Conservation (phyloP, 164 flowering plant species). For the Hamamelis virginiana region DNA sequence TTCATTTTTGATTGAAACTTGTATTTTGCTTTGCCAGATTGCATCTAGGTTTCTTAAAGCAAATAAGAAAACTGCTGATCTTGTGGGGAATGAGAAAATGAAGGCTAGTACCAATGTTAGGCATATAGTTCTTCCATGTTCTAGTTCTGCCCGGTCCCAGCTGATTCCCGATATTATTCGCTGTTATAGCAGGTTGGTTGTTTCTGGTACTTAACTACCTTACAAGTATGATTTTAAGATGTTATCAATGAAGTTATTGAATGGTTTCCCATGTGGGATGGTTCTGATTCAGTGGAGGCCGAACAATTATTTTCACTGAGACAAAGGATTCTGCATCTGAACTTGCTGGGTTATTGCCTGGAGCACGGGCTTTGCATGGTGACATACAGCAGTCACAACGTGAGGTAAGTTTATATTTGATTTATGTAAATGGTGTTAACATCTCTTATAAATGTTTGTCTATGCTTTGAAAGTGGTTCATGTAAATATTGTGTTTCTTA, state of each 20-base stretch:
- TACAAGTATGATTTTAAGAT: background rate
- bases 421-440: background rate
- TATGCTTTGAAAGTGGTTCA: too few species aligned
- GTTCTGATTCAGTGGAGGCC: slow-evolving; percentile 64
- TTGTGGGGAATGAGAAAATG: slow-evolving; percentile 93
- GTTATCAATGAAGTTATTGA: background rate
- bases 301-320: slow-evolving; percentile 85
- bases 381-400: slow-evolving; percentile 89
- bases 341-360: slow-evolving; percentile 71
- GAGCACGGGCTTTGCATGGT: slow-evolving; percentile 89
- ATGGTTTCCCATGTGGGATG: background rate
- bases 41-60: slow-evolving; percentile 70
- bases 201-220: slow-evolving; percentile 3
- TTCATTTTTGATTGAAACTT: background rate
- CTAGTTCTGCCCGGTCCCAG: slow-evolving; percentile 65
- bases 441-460: too few species aligned
- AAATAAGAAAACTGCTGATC: slow-evolving; percentile 78
- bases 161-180: slow-evolving; percentile 88
- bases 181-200: slow-evolving; percentile 77
- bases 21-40: slow-evolving; percentile 48
- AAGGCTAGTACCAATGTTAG: slow-evolving; percentile 86
- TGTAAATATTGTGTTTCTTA: too few species aligned
- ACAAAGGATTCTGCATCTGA: slow-evolving; percentile 73
- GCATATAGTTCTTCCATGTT: slow-evolving; percentile 84
- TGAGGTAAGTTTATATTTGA: slow-evolving; percentile 46